Conservation (phyloP, 1,139 yeast genomes). For the Kodamaea anthophila region DNA sequence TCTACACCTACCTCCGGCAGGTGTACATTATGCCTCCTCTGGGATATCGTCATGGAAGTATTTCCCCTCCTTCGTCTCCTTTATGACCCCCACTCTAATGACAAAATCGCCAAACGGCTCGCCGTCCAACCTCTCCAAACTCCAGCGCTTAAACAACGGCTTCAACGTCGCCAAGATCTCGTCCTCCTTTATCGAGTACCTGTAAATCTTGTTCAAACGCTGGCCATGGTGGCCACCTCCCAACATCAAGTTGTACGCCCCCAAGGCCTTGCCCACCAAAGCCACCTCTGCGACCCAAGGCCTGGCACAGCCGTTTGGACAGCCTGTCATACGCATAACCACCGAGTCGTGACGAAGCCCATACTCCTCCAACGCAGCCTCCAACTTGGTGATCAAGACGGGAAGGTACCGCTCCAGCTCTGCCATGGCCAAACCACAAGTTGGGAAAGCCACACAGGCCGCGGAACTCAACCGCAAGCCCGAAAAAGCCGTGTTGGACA, state of each 20-base stretch:
- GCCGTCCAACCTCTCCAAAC: conserved; percentile 80
- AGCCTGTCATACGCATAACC: conserved; percentile 98
- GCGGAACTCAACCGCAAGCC: conserved; percentile 87
- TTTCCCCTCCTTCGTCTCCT: conserved; percentile 86
- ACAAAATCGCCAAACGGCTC: conserved; percentile 96
- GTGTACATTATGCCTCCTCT: conserved; percentile 51
- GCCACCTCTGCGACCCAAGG: conserved; percentile 98
- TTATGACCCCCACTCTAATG: conserved; percentile 78
- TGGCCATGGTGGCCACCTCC: conserved; percentile 98
- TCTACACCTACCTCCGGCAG: too few relatives aligned
- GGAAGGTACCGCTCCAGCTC: conserved; percentile 96
- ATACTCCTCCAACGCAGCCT: conserved; percentile 77
- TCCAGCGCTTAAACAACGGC: conserved; percentile 91
- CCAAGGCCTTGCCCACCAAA: conserved; percentile 89
- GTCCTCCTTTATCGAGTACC: conserved; percentile 85
- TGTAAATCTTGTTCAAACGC: conserved; percentile 83
- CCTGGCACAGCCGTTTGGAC: conserved; percentile 98
- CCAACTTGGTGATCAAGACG: conserved; percentile 70
- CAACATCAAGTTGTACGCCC: conserved; percentile 87
- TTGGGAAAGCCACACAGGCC: conserved; percentile 98
- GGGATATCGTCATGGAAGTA: conserved; percentile 92
- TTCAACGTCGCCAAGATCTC: conserved; percentile 72
- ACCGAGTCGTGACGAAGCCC: conserved; percentile 93
- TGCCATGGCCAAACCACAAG: conserved; percentile 99
- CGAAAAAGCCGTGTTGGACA: conserved; percentile 79